A percentile compares a stretch with the other conserved stretches of the same genome.
phyloP scores from a whole-genome alignment of 257 asterid species.

The Scutellaria baicalensis region DNA sequence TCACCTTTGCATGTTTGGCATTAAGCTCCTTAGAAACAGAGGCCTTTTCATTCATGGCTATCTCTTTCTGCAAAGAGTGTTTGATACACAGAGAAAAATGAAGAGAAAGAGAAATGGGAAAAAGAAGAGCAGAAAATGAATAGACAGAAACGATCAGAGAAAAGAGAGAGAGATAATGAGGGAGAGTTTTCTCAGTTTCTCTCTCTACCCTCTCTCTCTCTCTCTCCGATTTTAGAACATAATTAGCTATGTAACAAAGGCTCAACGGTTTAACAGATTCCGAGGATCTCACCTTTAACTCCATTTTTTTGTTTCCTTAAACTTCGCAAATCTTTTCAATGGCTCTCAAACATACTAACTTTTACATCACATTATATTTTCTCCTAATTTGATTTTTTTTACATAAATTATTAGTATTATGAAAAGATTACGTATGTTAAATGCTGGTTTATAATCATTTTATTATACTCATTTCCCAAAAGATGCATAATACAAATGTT shows the following conservation, averaged over 20 bases:
- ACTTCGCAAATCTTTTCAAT: slow-evolving; percentile 7
- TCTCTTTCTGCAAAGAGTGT: background rate
- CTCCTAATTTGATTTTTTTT: too few species aligned
- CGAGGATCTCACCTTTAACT: slow-evolving; percentile 16
- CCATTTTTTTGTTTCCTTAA: slow-evolving; percentile 12
- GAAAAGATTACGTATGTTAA: too few species aligned
- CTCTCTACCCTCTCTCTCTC: background rate
- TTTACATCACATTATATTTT: too few species aligned
- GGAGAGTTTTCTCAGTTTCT: background rate
- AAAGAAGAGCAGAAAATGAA: background rate
- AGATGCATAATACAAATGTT: too few species aligned
- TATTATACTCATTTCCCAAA: too few species aligned
- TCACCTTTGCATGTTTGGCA: slow-evolving; percentile 75
- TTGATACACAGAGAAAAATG: background rate
- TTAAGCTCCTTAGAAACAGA: slow-evolving; percentile 80
- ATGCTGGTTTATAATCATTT: too few species aligned
- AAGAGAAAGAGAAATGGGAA: background rate
- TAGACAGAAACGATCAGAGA: background rate
- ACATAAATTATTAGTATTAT: too few species aligned
- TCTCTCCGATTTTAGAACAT: background rate
- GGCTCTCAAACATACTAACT: background rate
- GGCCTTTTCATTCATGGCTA: slow-evolving; percentile 72
- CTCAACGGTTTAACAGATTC: slow-evolving; percentile 29
- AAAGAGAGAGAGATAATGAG: slow-evolving; percentile 9
- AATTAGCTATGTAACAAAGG: background rate